Conservation (phyloP, 768 basidiomycete genomes). For the Atractiella rhizophila region DNA sequence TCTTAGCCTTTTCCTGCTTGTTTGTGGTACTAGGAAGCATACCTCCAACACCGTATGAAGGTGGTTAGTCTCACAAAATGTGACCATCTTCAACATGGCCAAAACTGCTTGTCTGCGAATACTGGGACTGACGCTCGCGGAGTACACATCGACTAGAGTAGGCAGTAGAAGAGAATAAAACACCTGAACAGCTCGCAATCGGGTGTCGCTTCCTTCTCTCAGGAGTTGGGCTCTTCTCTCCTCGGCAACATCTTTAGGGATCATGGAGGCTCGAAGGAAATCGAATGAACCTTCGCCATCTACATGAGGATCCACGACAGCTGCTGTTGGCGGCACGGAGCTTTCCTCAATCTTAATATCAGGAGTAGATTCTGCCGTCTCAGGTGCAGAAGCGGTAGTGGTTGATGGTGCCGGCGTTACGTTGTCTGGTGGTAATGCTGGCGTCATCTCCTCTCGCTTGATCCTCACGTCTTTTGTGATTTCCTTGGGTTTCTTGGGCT, state of each 20-base stretch:
- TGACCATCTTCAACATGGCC: conserved; percentile 67
- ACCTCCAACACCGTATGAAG: conserved; percentile 56
- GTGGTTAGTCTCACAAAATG: conserved; percentile 54
- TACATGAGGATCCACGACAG: background rate
- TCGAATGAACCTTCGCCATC: background rate
- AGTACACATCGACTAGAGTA: conserved; percentile 91
- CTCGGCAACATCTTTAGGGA: conserved; percentile 26
- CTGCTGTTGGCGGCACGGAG: conserved; percentile 13
- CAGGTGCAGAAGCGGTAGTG: conserved; percentile 6
- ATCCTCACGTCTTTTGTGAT: background rate
- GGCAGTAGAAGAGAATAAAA: conserved; percentile 79
- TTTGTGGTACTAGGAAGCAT: conserved; percentile 18
- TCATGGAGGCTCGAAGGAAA: conserved; percentile 1
- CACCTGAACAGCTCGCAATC: conserved; percentile 40
- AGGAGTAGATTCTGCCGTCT: conserved; percentile 12
- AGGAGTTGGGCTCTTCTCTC: conserved; percentile 36
- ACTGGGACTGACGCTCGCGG: conserved; percentile 74
- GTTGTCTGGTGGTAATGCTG: background rate
- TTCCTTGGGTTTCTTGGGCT: background rate
- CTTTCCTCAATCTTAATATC: conserved; percentile 17
- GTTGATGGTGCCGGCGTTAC: background rate
- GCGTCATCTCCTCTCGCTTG: conserved; percentile 13
- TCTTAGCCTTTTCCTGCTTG: background rate
- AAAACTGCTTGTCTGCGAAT: conserved; percentile 72
- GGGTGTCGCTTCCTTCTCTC: conserved; percentile 34